Conservation (phyloP, 352 stramenopile species). For the Pythium angustatum region DNA sequence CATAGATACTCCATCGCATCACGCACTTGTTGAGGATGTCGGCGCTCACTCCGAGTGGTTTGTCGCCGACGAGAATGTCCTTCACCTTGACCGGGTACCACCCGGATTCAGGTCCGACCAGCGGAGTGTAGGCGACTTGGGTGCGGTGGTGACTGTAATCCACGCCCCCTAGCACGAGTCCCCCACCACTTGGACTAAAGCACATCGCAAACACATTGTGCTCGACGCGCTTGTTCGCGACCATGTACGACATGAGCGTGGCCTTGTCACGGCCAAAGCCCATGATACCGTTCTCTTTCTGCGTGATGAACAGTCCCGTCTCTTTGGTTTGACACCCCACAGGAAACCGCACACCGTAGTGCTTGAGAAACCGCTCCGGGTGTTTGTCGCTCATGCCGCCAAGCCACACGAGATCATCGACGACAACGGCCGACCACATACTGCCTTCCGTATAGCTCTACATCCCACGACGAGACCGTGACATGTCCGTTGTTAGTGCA, state of each 20-base stretch:
- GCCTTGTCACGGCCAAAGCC: conserved; percentile 65
- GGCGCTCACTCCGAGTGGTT: conserved; percentile 45
- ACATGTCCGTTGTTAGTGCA: neutral
- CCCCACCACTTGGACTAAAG: conserved; percentile 64
- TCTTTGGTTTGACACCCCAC: conserved; percentile 83
- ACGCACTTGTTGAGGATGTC: conserved; percentile 51
- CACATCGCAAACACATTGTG: conserved; percentile 84
- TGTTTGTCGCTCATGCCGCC: conserved; percentile 56
- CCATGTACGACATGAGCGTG: conserved; percentile 75
- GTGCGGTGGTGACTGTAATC: conserved; percentile 75
- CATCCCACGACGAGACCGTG: neutral
- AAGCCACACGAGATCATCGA: conserved; percentile 82
- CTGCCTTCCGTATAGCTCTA: conserved; percentile 88
- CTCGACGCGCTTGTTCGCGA: conserved; percentile 48
- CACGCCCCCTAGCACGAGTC: conserved; percentile 77
- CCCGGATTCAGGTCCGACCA: conserved; percentile 45
- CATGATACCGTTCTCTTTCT: conserved; percentile 92
- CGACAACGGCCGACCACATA: conserved; percentile 80
- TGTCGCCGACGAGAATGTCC: conserved; percentile 61
- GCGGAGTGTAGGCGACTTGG: conserved; percentile 62
- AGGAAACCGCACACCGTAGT: conserved; percentile 74
- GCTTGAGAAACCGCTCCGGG: conserved; percentile 48
- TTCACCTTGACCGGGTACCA: conserved; percentile 88
- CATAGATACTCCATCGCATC: neutral
- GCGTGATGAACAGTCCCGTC: conserved; percentile 80